Base-by-base conservation (phyloP, 495 filamentous ascomycete species). In the Neurospora terricola region DNA sequence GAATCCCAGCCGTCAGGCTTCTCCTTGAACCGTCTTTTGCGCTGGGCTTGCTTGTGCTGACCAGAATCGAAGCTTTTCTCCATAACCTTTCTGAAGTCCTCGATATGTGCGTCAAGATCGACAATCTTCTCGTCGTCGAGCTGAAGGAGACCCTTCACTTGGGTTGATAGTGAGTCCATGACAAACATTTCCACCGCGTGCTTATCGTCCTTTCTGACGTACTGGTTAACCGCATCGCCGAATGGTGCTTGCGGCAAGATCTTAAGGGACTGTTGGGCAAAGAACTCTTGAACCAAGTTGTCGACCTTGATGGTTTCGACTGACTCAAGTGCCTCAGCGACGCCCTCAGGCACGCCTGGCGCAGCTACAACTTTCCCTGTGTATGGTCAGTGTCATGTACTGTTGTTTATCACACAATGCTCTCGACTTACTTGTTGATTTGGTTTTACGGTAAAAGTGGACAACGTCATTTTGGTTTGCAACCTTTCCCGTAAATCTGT, bases 401-500 rank as follows among this genome's bases (percentile, higher is more conserved):
- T 54, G 37, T 30, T 38, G 18, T 4, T 69, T 21, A 34, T 43
- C 21, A 6, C 27, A 23, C 7, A 6, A 38, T 34, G 18, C 14
- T 59, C 18, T 37, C 6, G 10, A 77, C 83, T 70, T 81, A 85
- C 84, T 84, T 27, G 76, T 75, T 23, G 66, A 38, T 38, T 71
- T 85, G 81, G 96, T 97, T 82, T 96, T 97, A 12, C 93, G 88
- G 80, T 98, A 89, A 75, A 96, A 98, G 76, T 96, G 91, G 3
- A 99, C 89, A 1, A 99, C 94, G 75, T 99, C 96, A 76, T 92
- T 96, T 2, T 91, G 89, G 76, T 99, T 99, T 11, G 96, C 96
- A 0, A 98, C 96, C 77, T 91, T 93, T 8, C 90, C 91, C 1
- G 91, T 87, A 76, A 99, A 99, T 5, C 94, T 89, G 80, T 97